phyloP scores from a whole-genome alignment of 495 filamentous ascomycete species.

The Lophium mytilinum region DNA sequence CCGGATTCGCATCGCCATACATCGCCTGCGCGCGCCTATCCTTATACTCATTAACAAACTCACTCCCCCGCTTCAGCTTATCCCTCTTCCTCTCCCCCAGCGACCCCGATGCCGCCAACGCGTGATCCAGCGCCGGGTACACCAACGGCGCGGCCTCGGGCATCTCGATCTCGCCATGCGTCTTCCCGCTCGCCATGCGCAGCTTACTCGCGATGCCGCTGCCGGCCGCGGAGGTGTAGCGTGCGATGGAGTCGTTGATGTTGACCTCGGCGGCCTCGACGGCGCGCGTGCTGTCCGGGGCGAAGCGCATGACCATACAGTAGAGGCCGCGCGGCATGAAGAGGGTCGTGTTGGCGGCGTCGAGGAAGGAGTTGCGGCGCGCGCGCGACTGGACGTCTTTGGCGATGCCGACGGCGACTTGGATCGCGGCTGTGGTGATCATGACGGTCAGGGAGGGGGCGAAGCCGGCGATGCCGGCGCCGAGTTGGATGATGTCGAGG shows the following conservation, averaged over 20 bases:
- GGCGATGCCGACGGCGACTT: constrained; percentile 33
- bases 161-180: constrained; percentile 41
- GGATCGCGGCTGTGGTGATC: constrained; percentile 40
- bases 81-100: constrained; percentile 31
- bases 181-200: constrained; percentile 37
- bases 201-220: constrained; percentile 13
- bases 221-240: constrained; percentile 12
- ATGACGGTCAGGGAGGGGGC: constrained; percentile 40
- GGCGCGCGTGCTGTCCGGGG: constrained; percentile 35
- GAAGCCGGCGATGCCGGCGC: constrained; percentile 16
- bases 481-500: constrained; percentile 16
- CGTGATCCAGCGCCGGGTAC: constrained; percentile 45
- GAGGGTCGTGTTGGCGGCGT: constrained; percentile 48
- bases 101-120: constrained; percentile 26
- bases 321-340: constrained; percentile 54
- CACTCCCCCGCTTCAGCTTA: constrained; percentile 29
- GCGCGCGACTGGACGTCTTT: constrained; percentile 26
- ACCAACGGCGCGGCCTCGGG: constrained; percentile 48
- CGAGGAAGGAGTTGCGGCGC: constrained; percentile 48
- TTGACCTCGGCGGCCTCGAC: constrained; percentile 27
- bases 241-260: constrained; percentile 27
- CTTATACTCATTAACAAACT: constrained; percentile 46
- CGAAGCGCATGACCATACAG: constrained; percentile 53
- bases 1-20: constrained; percentile 28
- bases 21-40: constrained; percentile 44